These are phyloP conservation scores for Dicorynia guianensis DNA, from an alignment of 306 rosid species.

Conservation along the genomic window DNA sequence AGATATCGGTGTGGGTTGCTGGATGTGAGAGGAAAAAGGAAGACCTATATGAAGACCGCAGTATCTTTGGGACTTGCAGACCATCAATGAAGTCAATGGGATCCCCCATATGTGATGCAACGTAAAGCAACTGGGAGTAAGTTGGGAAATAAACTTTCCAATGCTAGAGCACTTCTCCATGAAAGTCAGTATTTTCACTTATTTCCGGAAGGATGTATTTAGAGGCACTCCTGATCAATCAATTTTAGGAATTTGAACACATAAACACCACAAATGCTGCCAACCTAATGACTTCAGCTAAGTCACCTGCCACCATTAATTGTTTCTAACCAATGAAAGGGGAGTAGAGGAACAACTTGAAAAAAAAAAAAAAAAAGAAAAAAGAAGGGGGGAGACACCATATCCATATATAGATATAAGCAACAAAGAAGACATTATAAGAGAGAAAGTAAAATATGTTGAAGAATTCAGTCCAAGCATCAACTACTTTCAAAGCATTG, in stretches of 20 bases:
- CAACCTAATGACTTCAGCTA: neutral
- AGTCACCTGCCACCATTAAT: neutral
- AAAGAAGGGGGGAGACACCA: too few species aligned
- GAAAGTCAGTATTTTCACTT: neutral
- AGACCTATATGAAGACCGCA: neutral
- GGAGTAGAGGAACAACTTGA: neutral
- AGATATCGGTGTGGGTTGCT: neutral
- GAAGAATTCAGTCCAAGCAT: neutral
- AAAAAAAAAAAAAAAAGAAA: too few species aligned
- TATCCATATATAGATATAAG: too few species aligned
- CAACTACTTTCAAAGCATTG: neutral
- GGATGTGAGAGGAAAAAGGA: neutral
- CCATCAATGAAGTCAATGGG: neutral
- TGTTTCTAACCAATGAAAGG: neutral
- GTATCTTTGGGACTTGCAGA: neutral
- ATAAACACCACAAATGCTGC: neutral
- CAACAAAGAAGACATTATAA: too few species aligned
- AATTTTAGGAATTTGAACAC: neutral
- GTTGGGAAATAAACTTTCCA: neutral
- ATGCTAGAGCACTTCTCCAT: neutral
- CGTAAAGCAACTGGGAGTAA: neutral
- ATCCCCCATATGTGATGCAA: neutral
- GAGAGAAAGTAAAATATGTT: neutral
- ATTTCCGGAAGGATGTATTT: neutral
- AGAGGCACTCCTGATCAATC: neutral